A percentile compares a stretch with the other conserved stretches of the same genome.
Evolutionary conservation across 1,284 basidiomycete genomes (phyloP).

Genomic region (Tetrapyrgos nigripes): DNA sequence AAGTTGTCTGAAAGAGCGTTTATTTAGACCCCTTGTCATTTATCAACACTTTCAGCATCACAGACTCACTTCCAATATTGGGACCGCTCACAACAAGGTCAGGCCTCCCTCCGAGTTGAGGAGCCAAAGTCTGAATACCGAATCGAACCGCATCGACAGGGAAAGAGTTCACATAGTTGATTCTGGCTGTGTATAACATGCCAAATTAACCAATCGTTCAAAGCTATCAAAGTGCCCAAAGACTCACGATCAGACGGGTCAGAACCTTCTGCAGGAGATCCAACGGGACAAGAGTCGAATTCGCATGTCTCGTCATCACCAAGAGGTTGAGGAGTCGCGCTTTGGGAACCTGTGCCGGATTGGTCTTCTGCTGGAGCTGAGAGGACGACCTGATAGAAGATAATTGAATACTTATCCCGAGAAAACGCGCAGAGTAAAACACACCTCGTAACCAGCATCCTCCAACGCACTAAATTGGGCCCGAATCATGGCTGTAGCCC

Average conservation of each 20-base stretch:
- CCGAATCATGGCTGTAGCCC: slow-evolving; percentile 57
- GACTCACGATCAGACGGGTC: slow-evolving; percentile 49
- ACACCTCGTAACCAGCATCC: slow-evolving; percentile 46
- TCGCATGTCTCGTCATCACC: slow-evolving; percentile 46
- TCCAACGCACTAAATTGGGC: slow-evolving; percentile 44
- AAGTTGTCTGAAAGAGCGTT: slow-evolving; percentile 41
- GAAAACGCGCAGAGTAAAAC: slow-evolving; percentile 19
- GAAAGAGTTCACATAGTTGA: slow-evolving; percentile 51
- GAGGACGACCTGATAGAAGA: slow-evolving; percentile 36
- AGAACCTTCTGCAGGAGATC: slow-evolving; percentile 51
- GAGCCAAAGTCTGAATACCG: slow-evolving; percentile 54
- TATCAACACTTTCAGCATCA: not conserved
- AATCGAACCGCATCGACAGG: slow-evolving; percentile 52
- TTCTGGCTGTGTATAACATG: slow-evolving; percentile 26
- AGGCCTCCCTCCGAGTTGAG: slow-evolving; percentile 46
- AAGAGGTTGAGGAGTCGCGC: slow-evolving; percentile 29
- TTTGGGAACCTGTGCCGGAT: slow-evolving; percentile 48
- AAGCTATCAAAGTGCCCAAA: not conserved
- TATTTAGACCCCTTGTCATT: not conserved
- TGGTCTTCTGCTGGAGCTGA: slow-evolving; percentile 50
- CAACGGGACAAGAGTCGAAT: slow-evolving; percentile 47
- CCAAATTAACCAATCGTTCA: not conserved
- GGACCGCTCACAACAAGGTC: slow-evolving; percentile 59
- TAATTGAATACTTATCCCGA: not conserved
- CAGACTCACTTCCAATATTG: slow-evolving; percentile 53